phyloP scores from a whole-genome alignment of 495 filamentous ascomycete species.

The Penicillium simplicissimum region DNA sequence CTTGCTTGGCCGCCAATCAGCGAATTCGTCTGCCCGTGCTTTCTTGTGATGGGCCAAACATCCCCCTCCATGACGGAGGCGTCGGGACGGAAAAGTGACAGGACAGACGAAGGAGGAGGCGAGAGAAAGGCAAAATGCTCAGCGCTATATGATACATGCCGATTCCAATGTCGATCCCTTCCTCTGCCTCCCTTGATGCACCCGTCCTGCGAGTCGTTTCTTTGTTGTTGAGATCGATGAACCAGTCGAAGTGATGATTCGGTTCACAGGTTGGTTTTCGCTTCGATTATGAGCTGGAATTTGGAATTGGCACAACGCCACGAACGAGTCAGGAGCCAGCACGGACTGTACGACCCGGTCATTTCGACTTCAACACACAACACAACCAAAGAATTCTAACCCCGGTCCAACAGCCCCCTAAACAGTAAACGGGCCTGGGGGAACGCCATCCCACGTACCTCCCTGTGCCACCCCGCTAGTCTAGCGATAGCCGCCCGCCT shows the following conservation, averaged over 20 bases:
- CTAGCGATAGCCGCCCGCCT: slow-evolving; percentile 34
- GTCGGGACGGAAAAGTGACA: neutral
- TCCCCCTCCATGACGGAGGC: neutral
- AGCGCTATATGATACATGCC: slow-evolving; percentile 4
- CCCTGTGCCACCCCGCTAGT: slow-evolving; percentile 7
- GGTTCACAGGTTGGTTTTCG: neutral
- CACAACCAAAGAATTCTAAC: neutral
- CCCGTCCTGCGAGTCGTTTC: neutral
- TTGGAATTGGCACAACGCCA: neutral
- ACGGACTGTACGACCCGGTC: neutral
- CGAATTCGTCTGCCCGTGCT: neutral
- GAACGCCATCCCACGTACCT: slow-evolving; percentile 20
- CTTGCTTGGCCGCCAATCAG: slow-evolving; percentile 11
- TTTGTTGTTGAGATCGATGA: neutral
- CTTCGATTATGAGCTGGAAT: neutral
- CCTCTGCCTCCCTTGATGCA: neutral
- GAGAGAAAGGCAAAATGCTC: neutral
- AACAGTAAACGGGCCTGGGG: slow-evolving; percentile 12
- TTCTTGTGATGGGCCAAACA: slow-evolving; percentile 14
- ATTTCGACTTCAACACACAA: neutral
- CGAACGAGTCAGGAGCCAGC: neutral
- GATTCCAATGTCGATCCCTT: slow-evolving; percentile 6
- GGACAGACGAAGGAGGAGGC: neutral
- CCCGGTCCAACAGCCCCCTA: neutral
- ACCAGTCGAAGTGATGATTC: neutral